Evolutionary conservation across 2,329 filamentous ascomycete species (phyloP).

Genomic region (Emericellopsis cladophorae): DNA sequence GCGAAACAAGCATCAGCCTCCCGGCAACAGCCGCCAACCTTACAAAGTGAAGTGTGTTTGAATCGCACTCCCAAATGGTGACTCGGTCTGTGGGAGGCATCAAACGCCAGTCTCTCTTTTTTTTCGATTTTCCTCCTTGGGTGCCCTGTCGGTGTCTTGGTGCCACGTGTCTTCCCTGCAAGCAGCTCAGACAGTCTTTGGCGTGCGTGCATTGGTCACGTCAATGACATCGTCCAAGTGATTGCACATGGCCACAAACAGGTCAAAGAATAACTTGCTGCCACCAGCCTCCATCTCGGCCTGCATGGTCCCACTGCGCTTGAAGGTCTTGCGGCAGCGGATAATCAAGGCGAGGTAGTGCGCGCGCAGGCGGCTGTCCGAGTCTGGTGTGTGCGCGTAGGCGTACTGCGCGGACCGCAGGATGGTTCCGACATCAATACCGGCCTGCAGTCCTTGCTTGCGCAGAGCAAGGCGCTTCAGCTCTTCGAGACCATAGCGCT

Average conservation of each 20-base stretch:
- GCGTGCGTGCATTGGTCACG: slow-evolving; percentile 55
- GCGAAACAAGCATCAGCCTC: not conserved
- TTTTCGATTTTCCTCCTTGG: slow-evolving; percentile 8
- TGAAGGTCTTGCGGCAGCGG: slow-evolving; percentile 93
- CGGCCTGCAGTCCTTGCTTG: slow-evolving; percentile 88
- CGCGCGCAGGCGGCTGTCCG: slow-evolving; percentile 83
- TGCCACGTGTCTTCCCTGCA: slow-evolving; percentile 1
- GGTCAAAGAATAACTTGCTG: slow-evolving; percentile 89
- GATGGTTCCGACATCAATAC: slow-evolving; percentile 85
- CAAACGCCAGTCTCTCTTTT: slow-evolving; percentile 14
- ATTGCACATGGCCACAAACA: slow-evolving; percentile 97
- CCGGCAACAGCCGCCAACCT: slow-evolving; percentile 26
- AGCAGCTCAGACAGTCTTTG: slow-evolving; percentile 38
- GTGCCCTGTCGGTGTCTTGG: slow-evolving; percentile 8
- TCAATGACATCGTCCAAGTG: slow-evolving; percentile 94
- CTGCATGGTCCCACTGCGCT: slow-evolving; percentile 97
- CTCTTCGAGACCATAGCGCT: slow-evolving; percentile 82
- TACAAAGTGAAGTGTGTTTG: slow-evolving; percentile 29
- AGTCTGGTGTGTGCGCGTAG: slow-evolving; percentile 89
- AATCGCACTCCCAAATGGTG: slow-evolving; percentile 27
- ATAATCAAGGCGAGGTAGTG: slow-evolving; percentile 97
- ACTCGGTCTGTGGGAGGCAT: slow-evolving; percentile 37
- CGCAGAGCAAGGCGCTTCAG: slow-evolving; percentile 83
- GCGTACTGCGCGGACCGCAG: slow-evolving; percentile 88
- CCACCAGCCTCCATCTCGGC: slow-evolving; percentile 92